phyloP scores from a whole-genome alignment of 306 rosid species.

The Spatholobus suberectus region DNA sequence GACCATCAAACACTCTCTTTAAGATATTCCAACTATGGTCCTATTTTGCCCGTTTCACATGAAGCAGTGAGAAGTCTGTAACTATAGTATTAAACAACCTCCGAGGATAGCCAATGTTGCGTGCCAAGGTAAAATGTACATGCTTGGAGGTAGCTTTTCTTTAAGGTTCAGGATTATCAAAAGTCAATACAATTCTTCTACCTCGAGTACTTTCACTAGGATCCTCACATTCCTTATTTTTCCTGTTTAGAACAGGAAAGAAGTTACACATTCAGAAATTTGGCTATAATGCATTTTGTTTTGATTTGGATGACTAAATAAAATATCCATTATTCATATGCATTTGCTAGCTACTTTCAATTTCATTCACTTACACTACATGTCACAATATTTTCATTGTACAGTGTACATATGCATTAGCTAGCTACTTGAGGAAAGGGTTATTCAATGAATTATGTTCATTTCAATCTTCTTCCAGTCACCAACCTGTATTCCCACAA shows the following conservation, averaged over 20 bases:
- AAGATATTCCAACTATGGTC: not conserved
- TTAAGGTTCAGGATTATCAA: not conserved
- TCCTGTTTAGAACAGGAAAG: constrained; percentile 3
- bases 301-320: not conserved
- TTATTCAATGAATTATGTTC: not conserved
- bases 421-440: not conserved
- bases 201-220: not conserved
- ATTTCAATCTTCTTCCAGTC: not conserved
- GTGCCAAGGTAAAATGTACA: not conserved
- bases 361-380: not conserved
- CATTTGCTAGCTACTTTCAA: not conserved
- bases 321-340: not conserved
- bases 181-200: not conserved
- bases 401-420: not conserved
- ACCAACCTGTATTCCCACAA: not conserved
- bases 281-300: not conserved
- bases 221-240: constrained; percentile 6
- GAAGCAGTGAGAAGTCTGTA: not conserved
- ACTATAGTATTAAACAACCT: not conserved
- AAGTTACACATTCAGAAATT: not conserved
- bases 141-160: not conserved
- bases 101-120: not conserved
- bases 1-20: not conserved
- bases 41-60: not conserved
- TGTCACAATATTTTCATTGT: not conserved